phyloP scores from a whole-genome alignment of 202 grass and related monocot species.

The Carex arenaria region DNA sequence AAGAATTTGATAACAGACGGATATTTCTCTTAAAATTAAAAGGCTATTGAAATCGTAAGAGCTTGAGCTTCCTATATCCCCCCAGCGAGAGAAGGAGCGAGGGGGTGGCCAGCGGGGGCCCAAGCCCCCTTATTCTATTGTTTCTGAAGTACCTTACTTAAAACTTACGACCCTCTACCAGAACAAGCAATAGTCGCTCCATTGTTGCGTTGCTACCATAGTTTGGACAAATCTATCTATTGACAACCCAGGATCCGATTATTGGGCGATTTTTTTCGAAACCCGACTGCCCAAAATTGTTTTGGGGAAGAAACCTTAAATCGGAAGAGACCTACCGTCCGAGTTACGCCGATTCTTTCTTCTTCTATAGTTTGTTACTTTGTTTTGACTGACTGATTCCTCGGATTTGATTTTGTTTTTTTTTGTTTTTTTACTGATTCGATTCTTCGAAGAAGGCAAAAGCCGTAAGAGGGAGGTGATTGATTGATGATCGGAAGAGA shows the following conservation, averaged over 20 bases:
- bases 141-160: neutral
- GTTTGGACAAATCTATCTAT: neutral
- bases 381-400: neutral
- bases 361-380: neutral
- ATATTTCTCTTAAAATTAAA: conserved; percentile 7
- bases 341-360: neutral
- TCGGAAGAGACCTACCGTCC: neutral
- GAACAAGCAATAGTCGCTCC: neutral
- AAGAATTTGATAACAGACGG: neutral
- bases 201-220: neutral
- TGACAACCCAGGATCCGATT: neutral
- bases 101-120: neutral
- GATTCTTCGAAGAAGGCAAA: neutral
- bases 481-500: neutral
- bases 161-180: neutral
- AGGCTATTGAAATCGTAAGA: neutral
- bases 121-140: neutral
- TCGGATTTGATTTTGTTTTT: neutral
- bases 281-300: neutral
- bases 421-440: neutral
- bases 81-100: neutral
- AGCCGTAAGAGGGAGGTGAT: neutral
- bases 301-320: neutral
- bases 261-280: neutral
- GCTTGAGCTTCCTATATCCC: neutral